A percentile compares a stretch with the other conserved stretches of the same genome.
Evolutionary conservation across 805 yeast species (phyloP).

Genomic region (Starmerella riodocensis): DNA sequence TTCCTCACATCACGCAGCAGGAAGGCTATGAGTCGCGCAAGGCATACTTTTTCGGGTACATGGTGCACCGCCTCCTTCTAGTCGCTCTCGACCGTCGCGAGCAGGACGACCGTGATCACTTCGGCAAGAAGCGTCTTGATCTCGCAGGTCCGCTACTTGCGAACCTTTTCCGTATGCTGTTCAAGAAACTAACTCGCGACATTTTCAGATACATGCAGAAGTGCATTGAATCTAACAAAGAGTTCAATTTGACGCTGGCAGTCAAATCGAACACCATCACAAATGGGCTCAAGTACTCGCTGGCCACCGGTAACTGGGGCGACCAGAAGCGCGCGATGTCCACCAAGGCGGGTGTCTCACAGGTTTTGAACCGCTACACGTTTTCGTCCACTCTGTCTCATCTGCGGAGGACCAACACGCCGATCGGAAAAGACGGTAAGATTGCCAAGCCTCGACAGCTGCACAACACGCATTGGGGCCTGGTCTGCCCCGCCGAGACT

Average conservation of each 20-base stretch:
- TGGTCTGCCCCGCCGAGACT: conserved; percentile 98
- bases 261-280: conserved; percentile 95
- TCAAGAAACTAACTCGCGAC: conserved; percentile 90
- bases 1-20: conserved; percentile 94
- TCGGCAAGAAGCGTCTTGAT: conserved; percentile 96
- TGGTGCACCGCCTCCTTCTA: conserved; percentile 86
- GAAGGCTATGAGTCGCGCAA: conserved; percentile 95
- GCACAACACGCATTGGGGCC: conserved; percentile 99
- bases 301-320: conserved; percentile 99
- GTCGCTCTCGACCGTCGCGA: conserved; percentile 96
- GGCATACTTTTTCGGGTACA: conserved; percentile 93
- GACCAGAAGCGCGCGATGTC: conserved; percentile 99
- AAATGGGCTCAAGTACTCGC: conserved; percentile 90
- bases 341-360: conserved; percentile 98
- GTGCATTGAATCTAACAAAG: conserved; percentile 95
- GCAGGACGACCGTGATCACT: conserved; percentile 98
- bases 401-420: conserved; percentile 97
- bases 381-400: conserved; percentile 97
- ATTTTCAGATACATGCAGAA: conserved; percentile 97
- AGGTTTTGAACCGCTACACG: conserved; percentile 93
- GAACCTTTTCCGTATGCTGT: conserved; percentile 82
- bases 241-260: conserved; percentile 89
- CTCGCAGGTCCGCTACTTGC: conserved; percentile 97
- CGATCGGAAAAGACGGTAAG: conserved; percentile 98
- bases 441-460: conserved; percentile 97